Base-by-base conservation (phyloP, 305 asterid species). In the Fraxinus dipetala region DNA sequence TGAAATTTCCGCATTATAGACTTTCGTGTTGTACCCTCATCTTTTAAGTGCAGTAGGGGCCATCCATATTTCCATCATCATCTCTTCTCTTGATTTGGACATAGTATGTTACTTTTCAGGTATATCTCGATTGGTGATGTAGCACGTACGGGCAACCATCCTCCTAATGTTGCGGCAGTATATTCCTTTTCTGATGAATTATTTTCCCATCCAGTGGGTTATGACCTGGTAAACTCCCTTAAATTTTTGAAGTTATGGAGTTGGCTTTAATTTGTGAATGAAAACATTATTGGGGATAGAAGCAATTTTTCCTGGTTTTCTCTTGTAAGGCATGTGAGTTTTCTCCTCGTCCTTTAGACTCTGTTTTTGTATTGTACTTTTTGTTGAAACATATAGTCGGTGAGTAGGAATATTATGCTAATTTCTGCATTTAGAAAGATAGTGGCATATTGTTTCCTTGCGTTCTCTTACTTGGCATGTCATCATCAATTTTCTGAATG, bases 101-200 rank as follows among this genome's bases (percentile, higher is more conserved):
- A 48, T 30, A 11, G 31, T 8, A 5, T 24, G 26, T 69, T 74
- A 51, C 86, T 75, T 72, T 78, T 81, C 97, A 94, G 98, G 91
- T 96, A 94, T 85, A 87, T 94, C 84, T 87, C 97, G 34, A 84
- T 96, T 83, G 98, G 99, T 75, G 98, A 96, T 87, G 90, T 91
- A 83, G 97, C 97, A 86, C 98, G 92, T 83, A 76, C 87, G 72
- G 97, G 99, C 76, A 79, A 80, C 90, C 98, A 96, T 87, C 97
- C 98, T 82, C 99, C 99, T 3, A 96, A 84, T 79, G 97, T 93
- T 84, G 97, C 98, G 2, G 91, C 99, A 34, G 88, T 93, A 75
- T 96, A 96, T 83, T 89, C 85, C 31, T 84, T 88, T 63, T 86
- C 93, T 28, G 92, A 92, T 72, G 80, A 93, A 76, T 36, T 87